Base-by-base conservation (phyloP, 208 protist genomes). In the Lotmaria passim region DNA sequence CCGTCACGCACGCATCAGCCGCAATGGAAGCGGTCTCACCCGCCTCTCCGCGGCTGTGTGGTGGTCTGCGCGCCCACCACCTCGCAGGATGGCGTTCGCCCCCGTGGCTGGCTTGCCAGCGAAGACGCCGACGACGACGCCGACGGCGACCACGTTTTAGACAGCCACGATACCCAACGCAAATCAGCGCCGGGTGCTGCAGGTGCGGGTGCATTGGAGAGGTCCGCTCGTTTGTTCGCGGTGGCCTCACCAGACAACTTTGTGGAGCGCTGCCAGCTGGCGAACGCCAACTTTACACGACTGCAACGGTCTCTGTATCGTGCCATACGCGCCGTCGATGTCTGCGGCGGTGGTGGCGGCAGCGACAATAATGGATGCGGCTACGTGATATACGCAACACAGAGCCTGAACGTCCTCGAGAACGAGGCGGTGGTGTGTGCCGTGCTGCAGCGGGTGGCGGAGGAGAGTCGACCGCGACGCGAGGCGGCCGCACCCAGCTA, bases 351-450 rank as follows among this genome's bases (percentile, higher is more conserved):
- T 56, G 14, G 46, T 10, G 21, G 56, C n/a, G 33, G 31, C 21
- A 21, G 26, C 38, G 3, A 0, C 28, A 30, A 0, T 4, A 30
- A 51, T 60, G 57, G 61, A 69, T 41, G 73, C 68, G 36, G 74
- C 65, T 75, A 82, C 31, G 82, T 98, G 36, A 77, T 98, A 30
- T 98, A 98, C 75, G 93, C 89, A 10, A 98, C 96, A 19, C 95
- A 94, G 60, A 96, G 88, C 41, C 76, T 98, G 74, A 98, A 98
- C 69, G 96, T 97, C 17, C 59, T 98, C 8, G 96, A 98, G 81
- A 93, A 98, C 68, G 96, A 98, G 73, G 95, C 93, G 8, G 95
- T 98, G 26, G 89, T 98, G 7, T 89, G 81, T 38, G 81, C 86
- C 21, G 83, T 85, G 7, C 73, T 96, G 21, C 76, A 69, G 15